These are phyloP conservation scores for Termitomyces sp. DNA, from an alignment of 768 basidiomycete genomes.

Conservation along the genomic window DNA sequence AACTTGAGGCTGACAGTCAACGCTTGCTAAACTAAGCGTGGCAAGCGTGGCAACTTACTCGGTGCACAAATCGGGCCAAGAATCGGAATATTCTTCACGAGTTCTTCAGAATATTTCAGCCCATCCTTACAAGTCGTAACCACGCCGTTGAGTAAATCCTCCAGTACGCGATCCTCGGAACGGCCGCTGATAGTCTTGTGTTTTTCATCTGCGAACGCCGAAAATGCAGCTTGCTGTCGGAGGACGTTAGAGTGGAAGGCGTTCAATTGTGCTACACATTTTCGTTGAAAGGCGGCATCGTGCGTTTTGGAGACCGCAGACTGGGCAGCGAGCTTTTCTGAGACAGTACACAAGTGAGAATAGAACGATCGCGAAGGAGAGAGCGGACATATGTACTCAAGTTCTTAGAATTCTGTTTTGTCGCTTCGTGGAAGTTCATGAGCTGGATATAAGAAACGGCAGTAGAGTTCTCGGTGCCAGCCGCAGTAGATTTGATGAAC, in stretches of 20 bases:
- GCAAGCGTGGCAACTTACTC: slow-evolving; percentile 31
- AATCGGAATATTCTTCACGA: slow-evolving; percentile 34
- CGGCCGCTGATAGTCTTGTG: slow-evolving; percentile 43
- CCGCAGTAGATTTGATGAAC: not conserved
- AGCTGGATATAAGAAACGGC: slow-evolving; percentile 2
- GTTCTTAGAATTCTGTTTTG: slow-evolving; percentile 13
- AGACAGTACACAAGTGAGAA: not conserved
- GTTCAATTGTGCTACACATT: slow-evolving; percentile 28
- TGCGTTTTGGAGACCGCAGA: slow-evolving; percentile 20
- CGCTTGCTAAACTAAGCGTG: not conserved
- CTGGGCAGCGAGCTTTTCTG: slow-evolving; percentile 28
- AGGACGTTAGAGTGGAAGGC: slow-evolving; percentile 26
- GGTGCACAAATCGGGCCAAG: slow-evolving; percentile 50
- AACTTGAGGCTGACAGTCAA: slow-evolving; percentile 27
- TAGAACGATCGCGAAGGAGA: not conserved
- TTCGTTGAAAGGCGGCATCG: slow-evolving; percentile 30
- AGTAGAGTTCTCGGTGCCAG: not conserved
- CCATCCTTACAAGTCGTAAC: slow-evolving; percentile 43
- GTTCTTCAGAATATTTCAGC: slow-evolving; percentile 23
- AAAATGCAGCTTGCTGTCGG: slow-evolving; percentile 25
- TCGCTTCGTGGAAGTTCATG: slow-evolving; percentile 5
- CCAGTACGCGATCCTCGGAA: slow-evolving; percentile 31
- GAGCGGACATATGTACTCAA: slow-evolving; percentile 22
- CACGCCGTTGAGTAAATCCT: slow-evolving; percentile 43
- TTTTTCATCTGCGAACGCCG: slow-evolving; percentile 15